Percentiles rank a stretch among this genome's conserved stretches.
Evolutionary conservation across 495 filamentous ascomycete species (phyloP).

Genomic region (Xanthoparmelia taractica): DNA sequence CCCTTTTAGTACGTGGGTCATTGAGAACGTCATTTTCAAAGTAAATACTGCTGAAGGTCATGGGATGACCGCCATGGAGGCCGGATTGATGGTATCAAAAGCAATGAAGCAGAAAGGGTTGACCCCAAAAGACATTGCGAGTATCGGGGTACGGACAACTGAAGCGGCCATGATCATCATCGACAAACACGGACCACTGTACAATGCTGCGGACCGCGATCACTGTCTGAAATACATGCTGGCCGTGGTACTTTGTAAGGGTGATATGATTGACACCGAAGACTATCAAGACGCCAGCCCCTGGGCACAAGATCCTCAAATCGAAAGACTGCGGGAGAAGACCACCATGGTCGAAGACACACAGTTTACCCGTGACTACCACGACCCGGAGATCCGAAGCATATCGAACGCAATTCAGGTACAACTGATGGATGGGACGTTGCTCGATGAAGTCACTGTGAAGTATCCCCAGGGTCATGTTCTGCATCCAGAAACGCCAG

Average conservation of each 20-base stretch:
- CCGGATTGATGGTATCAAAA: conserved; percentile 18
- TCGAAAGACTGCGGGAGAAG: background rate
- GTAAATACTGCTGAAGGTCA: conserved; percentile 36
- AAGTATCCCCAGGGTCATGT: no score
- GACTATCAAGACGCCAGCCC: conserved; percentile 28
- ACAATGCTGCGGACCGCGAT: conserved; percentile 41
- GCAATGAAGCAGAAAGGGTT: no score
- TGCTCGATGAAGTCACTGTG: no score
- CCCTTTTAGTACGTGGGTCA: conserved; percentile 30
- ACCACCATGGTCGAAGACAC: background rate
- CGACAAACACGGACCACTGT: conserved; percentile 33
- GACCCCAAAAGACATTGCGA: conserved; percentile 31
- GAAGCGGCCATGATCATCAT: conserved; percentile 36
- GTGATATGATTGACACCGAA: conserved; percentile 23
- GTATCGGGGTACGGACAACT: conserved; percentile 33
- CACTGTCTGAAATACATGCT: conserved; percentile 41
- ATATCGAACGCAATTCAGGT: no score
- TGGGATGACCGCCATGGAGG: conserved; percentile 34
- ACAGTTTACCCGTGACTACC: background rate
- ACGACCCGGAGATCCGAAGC: no score
- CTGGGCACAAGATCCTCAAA: background rate
- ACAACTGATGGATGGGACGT: no score
- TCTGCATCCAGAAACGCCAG: no score
- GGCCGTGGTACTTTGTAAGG: conserved; percentile 36
- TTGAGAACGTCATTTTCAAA: conserved; percentile 38